Evolutionary conservation across 129 eudicot species (phyloP), one percentile per base, ranked within the genome.

Genomic region (Kitagawia praeruptora): DNA sequence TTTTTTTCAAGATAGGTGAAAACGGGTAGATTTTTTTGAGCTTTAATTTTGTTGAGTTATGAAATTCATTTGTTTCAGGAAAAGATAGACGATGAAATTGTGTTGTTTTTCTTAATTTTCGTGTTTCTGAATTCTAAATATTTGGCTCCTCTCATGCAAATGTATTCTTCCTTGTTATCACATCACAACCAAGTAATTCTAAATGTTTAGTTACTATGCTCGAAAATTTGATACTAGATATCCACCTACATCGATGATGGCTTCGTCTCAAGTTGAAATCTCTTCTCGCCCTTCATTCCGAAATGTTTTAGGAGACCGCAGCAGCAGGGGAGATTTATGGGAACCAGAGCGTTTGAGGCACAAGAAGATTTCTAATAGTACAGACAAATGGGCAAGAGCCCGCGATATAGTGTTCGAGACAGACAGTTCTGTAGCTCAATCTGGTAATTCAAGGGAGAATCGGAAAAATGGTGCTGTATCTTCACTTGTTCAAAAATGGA

Each of bases 401-500:
- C 67, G 83, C 18, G 84, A 85, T 34, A 82, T 79, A 61, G 81
- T 80, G n/a, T 80, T 47, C 53, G 44, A 75, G 5, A 63, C 42
- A 14, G 84, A 82, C 16, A 41, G 18, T 19, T 40, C 75, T 19
- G 34, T 49, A 23, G 46, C 28, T 39, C 25, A 19, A 39, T 40
- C 75, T 46, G 81, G 83, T 23, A 63, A 46, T 74, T 58, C 31
- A 61, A 71, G 84, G 2, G 83, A 80, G 80, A 76, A 77, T 28
- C 80, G 76, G 15, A 86, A 81, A 76, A 74, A 39, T 40, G 84
- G 91, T 14, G 91, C 87, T n/a, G 98, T 93, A n/a, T 93, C 98
- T 8, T 88, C 93, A 4, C 89, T 93, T 14, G 86, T 91, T 56
- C 86, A 84, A 48, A 86, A 74, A 58, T 93, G 96, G 96, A 80